phyloP scores from a whole-genome alignment of 306 rosid genomes.

The Hippophae tibetana region DNA sequence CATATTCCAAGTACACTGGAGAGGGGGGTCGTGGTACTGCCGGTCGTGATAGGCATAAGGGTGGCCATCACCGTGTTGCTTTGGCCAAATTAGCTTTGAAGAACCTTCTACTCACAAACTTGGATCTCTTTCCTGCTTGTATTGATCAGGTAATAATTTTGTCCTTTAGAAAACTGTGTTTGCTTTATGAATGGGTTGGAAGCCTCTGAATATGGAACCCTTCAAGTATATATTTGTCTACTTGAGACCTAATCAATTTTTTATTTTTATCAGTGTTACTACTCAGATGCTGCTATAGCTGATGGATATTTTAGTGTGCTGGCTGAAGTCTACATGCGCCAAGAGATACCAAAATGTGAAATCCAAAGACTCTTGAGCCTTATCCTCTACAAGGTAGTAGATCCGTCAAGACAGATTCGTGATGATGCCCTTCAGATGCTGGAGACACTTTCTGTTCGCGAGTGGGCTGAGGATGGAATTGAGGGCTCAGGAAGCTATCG shows the following conservation, averaged over 20 bases:
- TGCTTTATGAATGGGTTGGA: neutral
- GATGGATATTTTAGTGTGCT: constrained; percentile 99
- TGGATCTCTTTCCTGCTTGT: constrained; percentile 96
- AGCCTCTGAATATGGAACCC: neutral
- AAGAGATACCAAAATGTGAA: constrained; percentile 98
- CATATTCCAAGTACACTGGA: constrained; percentile 71
- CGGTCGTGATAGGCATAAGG: constrained; percentile 91
- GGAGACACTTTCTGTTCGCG: constrained; percentile 95
- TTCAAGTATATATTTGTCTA: neutral
- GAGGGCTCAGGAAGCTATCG: constrained; percentile 95
- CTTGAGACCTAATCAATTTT: constrained; percentile 12
- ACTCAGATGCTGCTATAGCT: constrained; percentile 94
- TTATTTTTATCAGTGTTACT: constrained; percentile 60
- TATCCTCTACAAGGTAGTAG: constrained; percentile 98
- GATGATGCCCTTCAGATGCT: constrained; percentile 99
- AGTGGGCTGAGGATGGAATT: constrained; percentile 97
- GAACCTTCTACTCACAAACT: constrained; percentile 80
- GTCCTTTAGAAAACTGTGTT: constrained; percentile 3
- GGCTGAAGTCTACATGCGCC: constrained; percentile 99
- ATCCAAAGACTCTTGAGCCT: constrained; percentile 90
- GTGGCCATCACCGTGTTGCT: constrained; percentile 76
- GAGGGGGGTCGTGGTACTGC: constrained; percentile 79
- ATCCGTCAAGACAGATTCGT: constrained; percentile 96
- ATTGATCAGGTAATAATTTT: constrained; percentile 80
- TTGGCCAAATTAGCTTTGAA: constrained; percentile 90